Evolutionary conservation across 768 basidiomycete species (phyloP).

Genomic region (Sistotremastrum niveocremeum): DNA sequence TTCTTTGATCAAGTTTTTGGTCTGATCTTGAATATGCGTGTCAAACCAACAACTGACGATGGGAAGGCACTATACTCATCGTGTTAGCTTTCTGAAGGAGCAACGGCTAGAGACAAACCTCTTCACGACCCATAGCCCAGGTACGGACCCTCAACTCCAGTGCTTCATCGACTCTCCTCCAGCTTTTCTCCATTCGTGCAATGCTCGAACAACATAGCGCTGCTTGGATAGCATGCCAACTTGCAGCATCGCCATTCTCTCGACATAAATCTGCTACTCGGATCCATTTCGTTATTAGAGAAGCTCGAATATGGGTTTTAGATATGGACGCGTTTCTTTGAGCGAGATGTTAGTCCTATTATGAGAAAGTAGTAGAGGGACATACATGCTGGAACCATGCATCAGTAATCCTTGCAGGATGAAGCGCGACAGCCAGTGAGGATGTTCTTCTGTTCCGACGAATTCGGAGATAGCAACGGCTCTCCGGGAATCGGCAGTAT

Average conservation of each 20-base stretch:
- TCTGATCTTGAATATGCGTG: too few relatives aligned
- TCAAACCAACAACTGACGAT: too few relatives aligned
- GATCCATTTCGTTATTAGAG: constrained; percentile 61
- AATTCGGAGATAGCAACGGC: constrained; percentile 19
- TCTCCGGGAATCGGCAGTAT: neutral
- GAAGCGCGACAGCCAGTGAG: constrained; percentile 73
- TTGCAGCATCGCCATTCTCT: constrained; percentile 60
- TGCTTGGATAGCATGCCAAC: constrained; percentile 61
- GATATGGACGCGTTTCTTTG: constrained; percentile 1
- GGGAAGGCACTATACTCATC: too few relatives aligned
- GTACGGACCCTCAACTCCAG: constrained; percentile 55
- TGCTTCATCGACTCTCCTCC: constrained; percentile 60
- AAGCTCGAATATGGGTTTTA: constrained; percentile 52
- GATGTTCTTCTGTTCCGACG: constrained; percentile 55
- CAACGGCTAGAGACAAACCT: too few relatives aligned
- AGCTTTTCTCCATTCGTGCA: constrained; percentile 64
- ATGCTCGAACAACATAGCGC: constrained; percentile 65
- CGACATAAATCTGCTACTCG: constrained; percentile 62
- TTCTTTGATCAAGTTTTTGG: neutral
- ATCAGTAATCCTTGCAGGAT: constrained; percentile 23
- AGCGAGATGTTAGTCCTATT: too few relatives aligned
- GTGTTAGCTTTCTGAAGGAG: too few relatives aligned
- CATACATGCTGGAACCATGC: too few relatives aligned
- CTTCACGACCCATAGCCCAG: too few relatives aligned
- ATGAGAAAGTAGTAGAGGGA: too few relatives aligned